phyloP scores from a whole-genome alignment of 169 alveolate species.

The Plasmodium malariae region DNA sequence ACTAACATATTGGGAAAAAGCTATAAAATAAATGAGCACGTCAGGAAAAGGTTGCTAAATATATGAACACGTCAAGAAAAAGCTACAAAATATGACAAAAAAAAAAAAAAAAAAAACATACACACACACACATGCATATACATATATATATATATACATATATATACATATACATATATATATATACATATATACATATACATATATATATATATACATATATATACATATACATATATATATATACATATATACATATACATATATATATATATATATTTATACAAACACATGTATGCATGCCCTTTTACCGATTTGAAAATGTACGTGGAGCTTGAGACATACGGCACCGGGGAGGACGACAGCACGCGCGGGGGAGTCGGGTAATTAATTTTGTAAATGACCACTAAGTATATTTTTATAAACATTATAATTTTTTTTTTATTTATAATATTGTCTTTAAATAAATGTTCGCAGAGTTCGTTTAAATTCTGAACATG shows the following conservation, averaged over 20 bases:
- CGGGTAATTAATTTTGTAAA: slow-evolving; percentile 48
- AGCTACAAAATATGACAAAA: neutral
- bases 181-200: neutral
- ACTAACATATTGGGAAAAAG: no score
- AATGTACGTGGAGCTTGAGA: slow-evolving; percentile 44
- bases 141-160: neutral
- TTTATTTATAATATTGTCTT: slow-evolving; percentile 51
- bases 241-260: neutral
- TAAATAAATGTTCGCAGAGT: slow-evolving; percentile 50
- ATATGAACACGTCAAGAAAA: no score
- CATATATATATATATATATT: neutral
- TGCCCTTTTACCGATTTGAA: slow-evolving; percentile 52
- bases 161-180: neutral
- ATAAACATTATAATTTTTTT: slow-evolving; percentile 36
- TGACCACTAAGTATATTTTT: slow-evolving; percentile 22
- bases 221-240: neutral
- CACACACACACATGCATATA: neutral
- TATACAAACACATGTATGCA: neutral
- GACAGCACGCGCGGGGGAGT: slow-evolving; percentile 72
- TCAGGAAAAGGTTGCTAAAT: no score
- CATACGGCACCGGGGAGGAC: slow-evolving; percentile 18
- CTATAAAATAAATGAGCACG: no score
- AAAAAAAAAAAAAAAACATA: neutral
- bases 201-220: neutral
- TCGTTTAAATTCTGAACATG: slow-evolving; percentile 60